Conservation (phyloP, 345 rosid genomes). For the Syzygium oleosum region DNA sequence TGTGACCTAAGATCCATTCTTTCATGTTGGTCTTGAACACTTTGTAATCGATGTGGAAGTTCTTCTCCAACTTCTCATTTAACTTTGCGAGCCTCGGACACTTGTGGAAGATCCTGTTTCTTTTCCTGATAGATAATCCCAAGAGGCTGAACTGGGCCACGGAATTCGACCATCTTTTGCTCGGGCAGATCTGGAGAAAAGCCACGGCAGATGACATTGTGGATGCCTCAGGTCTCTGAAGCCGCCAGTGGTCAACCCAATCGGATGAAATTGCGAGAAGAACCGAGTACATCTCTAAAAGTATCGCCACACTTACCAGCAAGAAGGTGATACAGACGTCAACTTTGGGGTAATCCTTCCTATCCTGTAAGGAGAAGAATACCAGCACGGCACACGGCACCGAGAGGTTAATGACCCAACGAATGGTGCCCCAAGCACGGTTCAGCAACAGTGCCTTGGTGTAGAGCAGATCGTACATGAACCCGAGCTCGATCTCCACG, state of each 20-base stretch:
- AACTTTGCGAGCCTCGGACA: neutral
- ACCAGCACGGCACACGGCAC: neutral
- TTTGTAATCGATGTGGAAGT: neutral
- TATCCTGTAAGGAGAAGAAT: neutral
- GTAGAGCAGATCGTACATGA: constrained; percentile 35
- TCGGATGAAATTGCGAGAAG: neutral
- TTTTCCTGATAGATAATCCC: neutral
- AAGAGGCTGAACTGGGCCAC: neutral
- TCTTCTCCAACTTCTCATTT: neutral
- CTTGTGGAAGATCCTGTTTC: neutral
- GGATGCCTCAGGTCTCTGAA: neutral
- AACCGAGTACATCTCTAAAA: constrained; percentile 6
- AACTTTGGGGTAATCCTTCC: neutral
- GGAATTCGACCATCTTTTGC: neutral
- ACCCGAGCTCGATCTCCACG: constrained; percentile 26
- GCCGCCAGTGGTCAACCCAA: neutral
- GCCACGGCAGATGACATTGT: neutral
- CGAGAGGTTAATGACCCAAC: constrained; percentile 9
- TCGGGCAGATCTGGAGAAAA: neutral
- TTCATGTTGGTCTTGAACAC: neutral
- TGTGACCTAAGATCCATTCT: neutral
- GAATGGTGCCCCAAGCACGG: neutral
- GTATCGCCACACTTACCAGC: neutral
- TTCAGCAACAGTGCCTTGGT: constrained; percentile 30
- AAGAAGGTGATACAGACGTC: constrained; percentile 12